These are phyloP conservation scores for Botrytis deweyae DNA, from an alignment of 2,329 filamentous ascomycete genomes.

Conservation along the genomic window DNA sequence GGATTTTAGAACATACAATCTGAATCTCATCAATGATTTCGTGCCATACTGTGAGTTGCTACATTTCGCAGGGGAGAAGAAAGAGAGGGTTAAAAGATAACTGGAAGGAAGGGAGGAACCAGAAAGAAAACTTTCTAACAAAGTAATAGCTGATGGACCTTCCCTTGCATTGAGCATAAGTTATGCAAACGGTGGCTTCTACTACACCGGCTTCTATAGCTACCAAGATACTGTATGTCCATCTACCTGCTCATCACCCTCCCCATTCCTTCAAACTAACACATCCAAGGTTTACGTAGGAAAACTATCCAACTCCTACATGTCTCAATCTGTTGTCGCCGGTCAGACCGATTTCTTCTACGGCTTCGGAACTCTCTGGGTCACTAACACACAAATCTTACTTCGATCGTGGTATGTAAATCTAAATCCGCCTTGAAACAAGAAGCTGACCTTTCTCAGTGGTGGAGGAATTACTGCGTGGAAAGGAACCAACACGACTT, in stretches of 20 bases:
- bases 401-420: conserved; percentile 51
- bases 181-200: conserved; percentile 66
- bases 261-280: conserved; percentile 4
- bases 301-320: conserved; percentile 65
- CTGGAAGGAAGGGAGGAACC: not conserved
- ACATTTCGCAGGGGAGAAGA: not conserved
- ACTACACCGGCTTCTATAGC: conserved; percentile 63
- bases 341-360: conserved; percentile 70
- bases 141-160: conserved; percentile 46
- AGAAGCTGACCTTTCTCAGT: not conserved
- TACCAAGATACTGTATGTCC: conserved; percentile 62
- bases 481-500: conserved; percentile 67
- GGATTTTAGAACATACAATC: conserved; percentile 65
- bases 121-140: not conserved
- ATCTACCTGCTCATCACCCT: not conserved
- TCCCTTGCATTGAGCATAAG: conserved; percentile 60
- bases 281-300: conserved; percentile 56
- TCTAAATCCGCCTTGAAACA: not conserved
- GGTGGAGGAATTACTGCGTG: conserved; percentile 64
- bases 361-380: conserved; percentile 58
- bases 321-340: conserved; percentile 58
- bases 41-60: conserved; percentile 41
- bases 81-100: no score
- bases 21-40: conserved; percentile 64
- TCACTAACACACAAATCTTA: conserved; percentile 53